Evolutionary conservation across 2,329 filamentous ascomycete genomes (phyloP), one percentile per base, ranked within the genome.

Genomic region (Xylariaceae sp.): DNA sequence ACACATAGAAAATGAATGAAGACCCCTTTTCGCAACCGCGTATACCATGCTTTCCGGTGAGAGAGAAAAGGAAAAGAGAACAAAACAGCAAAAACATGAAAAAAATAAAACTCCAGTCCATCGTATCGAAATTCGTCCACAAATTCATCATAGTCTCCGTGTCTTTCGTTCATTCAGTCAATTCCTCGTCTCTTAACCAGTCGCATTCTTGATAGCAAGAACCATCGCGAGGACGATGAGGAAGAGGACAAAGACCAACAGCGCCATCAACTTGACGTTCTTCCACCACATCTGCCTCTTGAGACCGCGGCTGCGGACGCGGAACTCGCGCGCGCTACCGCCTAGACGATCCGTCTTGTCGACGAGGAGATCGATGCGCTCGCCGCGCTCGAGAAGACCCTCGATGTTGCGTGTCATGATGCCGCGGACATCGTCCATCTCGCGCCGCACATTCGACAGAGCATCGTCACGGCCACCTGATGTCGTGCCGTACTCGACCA

Each of bases 261-360:
- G 74, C 5, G 84, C 87, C 92, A 97, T 96, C 67, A 99, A 77
- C 78, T 95, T 95, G 51, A 96, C 83, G 74, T 99, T 97, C 86
- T 97, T 97, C 93, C 93, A 97, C 94, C 94, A 99, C 94, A 99
- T 97, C 75, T 88, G 84, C 71, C 95, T 83, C 78, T 94, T 89
- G 68, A 99, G 75, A 0, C 91, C 92, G 30, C 92, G 80, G 73
- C 89, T 95, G 67, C 93, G 82, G 15, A 97, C 87, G 55, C 94
- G 81, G 72, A 99, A 99, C 73, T 99, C 94, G 68, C 88, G 82
- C 56, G 94, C 92, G 73, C 86, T 94, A 34, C 90, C 90, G 11
- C 93, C 94, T 45, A 99, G 75, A 49, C 92, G 82, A 73, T 97
- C 93, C 53, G 95, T 99, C 85, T 99, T 97, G 74, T 97, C 92